These are phyloP conservation scores for Mucor mucedo DNA, from an alignment of 371 early-diverging fungal species.

Conservation along the genomic window DNA sequence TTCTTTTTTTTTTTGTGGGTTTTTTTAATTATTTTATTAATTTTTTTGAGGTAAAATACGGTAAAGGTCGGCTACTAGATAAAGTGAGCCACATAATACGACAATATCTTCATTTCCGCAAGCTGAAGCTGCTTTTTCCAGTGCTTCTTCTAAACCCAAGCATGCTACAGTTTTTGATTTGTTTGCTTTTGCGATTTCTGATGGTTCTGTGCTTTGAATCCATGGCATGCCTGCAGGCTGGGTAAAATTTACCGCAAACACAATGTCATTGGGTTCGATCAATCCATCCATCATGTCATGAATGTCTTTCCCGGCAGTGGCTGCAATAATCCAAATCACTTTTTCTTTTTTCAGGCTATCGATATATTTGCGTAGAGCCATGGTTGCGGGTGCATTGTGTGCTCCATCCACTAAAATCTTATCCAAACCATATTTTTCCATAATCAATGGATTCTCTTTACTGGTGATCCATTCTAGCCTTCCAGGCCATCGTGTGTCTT, in stretches of 20 bases:
- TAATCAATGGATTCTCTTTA: background rate
- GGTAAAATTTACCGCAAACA: slow-evolving; percentile 74
- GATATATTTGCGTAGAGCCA: slow-evolving; percentile 66
- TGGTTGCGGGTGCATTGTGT: slow-evolving; percentile 82
- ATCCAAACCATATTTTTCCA: slow-evolving; percentile 1
- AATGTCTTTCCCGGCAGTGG: slow-evolving; percentile 77
- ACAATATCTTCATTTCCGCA: slow-evolving; percentile 45
- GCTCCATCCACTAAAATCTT: slow-evolving; percentile 85
- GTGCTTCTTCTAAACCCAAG: slow-evolving; percentile 27
- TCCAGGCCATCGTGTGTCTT: slow-evolving; percentile 79
- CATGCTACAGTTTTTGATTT: slow-evolving; percentile 12
- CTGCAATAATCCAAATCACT: slow-evolving; percentile 81
- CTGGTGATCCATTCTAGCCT: slow-evolving; percentile 75
- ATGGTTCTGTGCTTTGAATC: slow-evolving; percentile 62
- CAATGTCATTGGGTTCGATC: slow-evolving; percentile 57
- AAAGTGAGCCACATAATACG: slow-evolving; percentile 85
- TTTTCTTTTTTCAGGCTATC: slow-evolving; percentile 40
- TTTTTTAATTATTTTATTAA: too few species aligned
- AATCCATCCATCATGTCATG: slow-evolving; percentile 60
- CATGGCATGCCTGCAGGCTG: slow-evolving; percentile 89
- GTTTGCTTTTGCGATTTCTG: slow-evolving; percentile 34
- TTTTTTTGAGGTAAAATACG: slow-evolving; percentile 29
- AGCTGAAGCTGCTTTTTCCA: slow-evolving; percentile 20
- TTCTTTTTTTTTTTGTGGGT: background rate
- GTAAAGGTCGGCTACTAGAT: slow-evolving; percentile 82